Conservation (phyloP, 2,329 filamentous ascomycete species). For the Calonectria multiphialidica region DNA sequence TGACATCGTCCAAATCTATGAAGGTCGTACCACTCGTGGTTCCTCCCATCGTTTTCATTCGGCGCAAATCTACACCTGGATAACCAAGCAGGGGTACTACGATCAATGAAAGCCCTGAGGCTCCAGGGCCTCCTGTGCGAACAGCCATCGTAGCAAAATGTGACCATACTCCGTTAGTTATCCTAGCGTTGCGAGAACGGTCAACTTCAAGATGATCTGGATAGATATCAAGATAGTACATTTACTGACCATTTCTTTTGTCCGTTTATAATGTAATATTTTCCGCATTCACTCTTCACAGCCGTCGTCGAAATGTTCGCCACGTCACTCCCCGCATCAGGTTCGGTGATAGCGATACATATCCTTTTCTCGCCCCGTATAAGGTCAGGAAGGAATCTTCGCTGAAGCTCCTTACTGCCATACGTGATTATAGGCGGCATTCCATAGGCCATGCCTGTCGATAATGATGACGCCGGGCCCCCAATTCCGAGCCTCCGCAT, state of each 20-base stretch:
- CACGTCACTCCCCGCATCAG: conserved; percentile 79
- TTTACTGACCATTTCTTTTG: conserved; percentile 66
- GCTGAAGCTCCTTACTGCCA: conserved; percentile 71
- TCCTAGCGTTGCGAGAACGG: conserved; percentile 78
- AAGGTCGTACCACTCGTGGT: conserved; percentile 77
- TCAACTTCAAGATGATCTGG: too few relatives aligned
- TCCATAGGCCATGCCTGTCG: conserved; percentile 79
- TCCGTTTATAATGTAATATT: conserved; percentile 79
- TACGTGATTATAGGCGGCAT: conserved; percentile 80
- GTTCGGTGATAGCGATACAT: conserved; percentile 86
- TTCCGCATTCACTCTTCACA: conserved; percentile 70
- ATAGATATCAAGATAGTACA: too few relatives aligned
- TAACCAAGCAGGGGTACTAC: conserved; percentile 76
- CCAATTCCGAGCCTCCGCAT: conserved; percentile 75
- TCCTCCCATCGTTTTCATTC: conserved; percentile 75
- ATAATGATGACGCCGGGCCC: conserved; percentile 74
- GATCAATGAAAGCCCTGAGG: conserved; percentile 73
- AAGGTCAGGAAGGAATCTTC: conserved; percentile 75
- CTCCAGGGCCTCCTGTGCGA: conserved; percentile 75
- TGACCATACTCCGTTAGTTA: conserved; percentile 79
- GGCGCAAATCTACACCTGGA: conserved; percentile 75
- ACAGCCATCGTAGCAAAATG: conserved; percentile 80
- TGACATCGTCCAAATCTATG: conserved; percentile 81
- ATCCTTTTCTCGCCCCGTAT: conserved; percentile 74
- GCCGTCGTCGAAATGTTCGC: conserved; percentile 79